phyloP scores from a whole-genome alignment of 371 early-diverging fungal species.

The Phascolomyces articulosus region DNA sequence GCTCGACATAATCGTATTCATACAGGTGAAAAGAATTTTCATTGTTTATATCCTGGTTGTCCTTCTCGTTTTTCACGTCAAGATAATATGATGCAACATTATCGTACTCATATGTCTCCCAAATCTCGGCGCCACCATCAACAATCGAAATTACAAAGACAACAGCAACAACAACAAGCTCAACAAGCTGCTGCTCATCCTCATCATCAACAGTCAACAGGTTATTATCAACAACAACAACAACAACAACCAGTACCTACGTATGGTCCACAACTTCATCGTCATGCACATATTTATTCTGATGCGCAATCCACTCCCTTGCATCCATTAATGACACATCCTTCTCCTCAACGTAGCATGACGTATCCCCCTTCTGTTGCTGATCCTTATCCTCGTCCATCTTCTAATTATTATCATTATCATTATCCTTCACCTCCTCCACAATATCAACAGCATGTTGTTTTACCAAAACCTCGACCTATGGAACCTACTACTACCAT shows the following conservation, averaged over 20 bases:
- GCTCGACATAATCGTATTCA: constrained; percentile 89
- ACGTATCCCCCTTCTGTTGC: constrained; percentile 2
- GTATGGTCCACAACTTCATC: constrained; percentile 13
- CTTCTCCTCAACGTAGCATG: background rate
- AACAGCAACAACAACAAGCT: constrained; percentile 12
- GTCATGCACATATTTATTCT: constrained; percentile 18
- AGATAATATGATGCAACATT: constrained; percentile 92
- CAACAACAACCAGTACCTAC: constrained; percentile 10
- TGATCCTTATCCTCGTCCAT: constrained; percentile 4
- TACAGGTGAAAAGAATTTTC: constrained; percentile 89
- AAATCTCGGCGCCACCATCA: constrained; percentile 53
- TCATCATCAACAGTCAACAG: constrained; percentile 7
- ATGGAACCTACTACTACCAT: constrained; percentile 15
- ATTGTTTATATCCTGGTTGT: constrained; percentile 79
- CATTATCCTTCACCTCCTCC: constrained; percentile 1
- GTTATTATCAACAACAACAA: constrained; percentile 14
- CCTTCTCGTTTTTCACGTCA: constrained; percentile 85
- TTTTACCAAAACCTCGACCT: constrained; percentile 20
- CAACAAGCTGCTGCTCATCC: constrained; percentile 10
- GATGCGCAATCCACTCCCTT: constrained; percentile 10
- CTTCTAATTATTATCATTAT: background rate
- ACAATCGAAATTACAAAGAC: constrained; percentile 5
- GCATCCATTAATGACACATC: constrained; percentile 7
- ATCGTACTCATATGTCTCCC: constrained; percentile 74
- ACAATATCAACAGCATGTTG: background rate